These are phyloP conservation scores for Lippia alba DNA, from an alignment of 305 asterid genomes.

Conservation along the genomic window DNA sequence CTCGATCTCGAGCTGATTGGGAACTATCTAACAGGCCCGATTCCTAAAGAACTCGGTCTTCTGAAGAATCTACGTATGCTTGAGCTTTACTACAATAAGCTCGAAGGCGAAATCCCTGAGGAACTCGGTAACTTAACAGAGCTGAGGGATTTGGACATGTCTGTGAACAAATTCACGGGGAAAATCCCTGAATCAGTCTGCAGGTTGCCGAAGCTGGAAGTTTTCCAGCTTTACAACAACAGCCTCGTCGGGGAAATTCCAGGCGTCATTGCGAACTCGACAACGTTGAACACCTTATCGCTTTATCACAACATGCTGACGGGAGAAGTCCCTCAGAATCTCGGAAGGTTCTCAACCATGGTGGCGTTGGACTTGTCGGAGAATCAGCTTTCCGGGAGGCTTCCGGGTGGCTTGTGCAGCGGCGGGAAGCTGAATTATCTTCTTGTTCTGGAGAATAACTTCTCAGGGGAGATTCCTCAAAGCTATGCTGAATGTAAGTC, in stretches of 20 bases:
- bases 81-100: conserved; percentile 82
- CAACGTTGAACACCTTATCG: conserved; percentile 65
- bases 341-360: conserved; percentile 62
- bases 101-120: conserved; percentile 74
- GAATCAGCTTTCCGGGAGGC: conserved; percentile 63
- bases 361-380: conserved; percentile 82
- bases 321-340: conserved; percentile 69
- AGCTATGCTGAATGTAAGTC: conserved; percentile 68
- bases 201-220: conserved; percentile 62
- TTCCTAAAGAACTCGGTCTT: conserved; percentile 66
- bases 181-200: conserved; percentile 65
- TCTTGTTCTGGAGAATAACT: conserved; percentile 63
- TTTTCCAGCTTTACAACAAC: conserved; percentile 79
- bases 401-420: conserved; percentile 68
- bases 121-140: conserved; percentile 76
- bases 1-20: conserved; percentile 82
- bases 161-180: conserved; percentile 68
- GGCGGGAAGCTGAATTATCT: conserved; percentile 69
- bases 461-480: conserved; percentile 70
- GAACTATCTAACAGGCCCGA: conserved; percentile 55
- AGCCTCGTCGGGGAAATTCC: conserved; percentile 79
- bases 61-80: conserved; percentile 62
- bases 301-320: conserved; percentile 73
- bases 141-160: conserved; percentile 69
- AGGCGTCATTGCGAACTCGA: conserved; percentile 58